These are phyloP conservation scores for Diaporthe citriasiana DNA, from an alignment of 2,329 filamentous ascomycete species.

Conservation along the genomic window DNA sequence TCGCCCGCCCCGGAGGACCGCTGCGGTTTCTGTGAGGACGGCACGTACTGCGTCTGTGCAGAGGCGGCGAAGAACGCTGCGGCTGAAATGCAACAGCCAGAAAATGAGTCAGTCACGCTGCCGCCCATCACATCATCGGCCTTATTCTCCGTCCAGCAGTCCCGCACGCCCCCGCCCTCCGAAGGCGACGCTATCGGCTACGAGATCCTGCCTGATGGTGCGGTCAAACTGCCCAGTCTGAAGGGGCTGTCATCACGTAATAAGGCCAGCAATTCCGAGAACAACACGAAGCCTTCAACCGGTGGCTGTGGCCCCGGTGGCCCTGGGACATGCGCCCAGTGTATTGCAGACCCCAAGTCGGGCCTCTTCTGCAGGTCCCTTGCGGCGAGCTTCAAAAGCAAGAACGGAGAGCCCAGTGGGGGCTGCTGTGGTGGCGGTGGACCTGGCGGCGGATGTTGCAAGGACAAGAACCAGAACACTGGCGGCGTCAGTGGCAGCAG, in stretches of 20 bases:
- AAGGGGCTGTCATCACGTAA: constrained; percentile 48
- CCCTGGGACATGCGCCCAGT: constrained; percentile 85
- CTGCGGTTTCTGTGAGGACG: constrained; percentile 87
- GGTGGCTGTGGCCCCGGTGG: constrained; percentile 73
- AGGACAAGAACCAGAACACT: constrained; percentile 50
- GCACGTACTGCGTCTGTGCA: constrained; percentile 86
- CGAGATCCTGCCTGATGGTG: constrained; percentile 72
- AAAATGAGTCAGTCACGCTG: constrained; percentile 46
- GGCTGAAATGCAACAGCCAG: background rate
- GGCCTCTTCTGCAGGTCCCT: constrained; percentile 87
- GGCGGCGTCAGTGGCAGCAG: constrained; percentile 42
- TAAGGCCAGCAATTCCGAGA: constrained; percentile 47
- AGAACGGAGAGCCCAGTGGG: constrained; percentile 51
- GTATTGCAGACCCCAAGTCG: constrained; percentile 81
- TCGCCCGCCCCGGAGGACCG: constrained; percentile 68
- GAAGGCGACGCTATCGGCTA: constrained; percentile 73
- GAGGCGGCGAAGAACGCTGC: constrained; percentile 59
- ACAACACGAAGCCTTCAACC: constrained; percentile 46
- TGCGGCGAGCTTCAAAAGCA: constrained; percentile 73
- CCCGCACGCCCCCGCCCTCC: constrained; percentile 70
- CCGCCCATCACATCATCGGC: constrained; percentile 58
- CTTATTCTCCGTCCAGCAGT: constrained; percentile 58
- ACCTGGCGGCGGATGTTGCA: constrained; percentile 75
- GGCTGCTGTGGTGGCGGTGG: constrained; percentile 75
- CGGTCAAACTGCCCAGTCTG: constrained; percentile 70